Percentiles rank a stretch among this genome's conserved stretches.
Evolutionary conservation across 805 yeast genomes (phyloP).

Genomic region (Metschnikowia picachoensis): DNA sequence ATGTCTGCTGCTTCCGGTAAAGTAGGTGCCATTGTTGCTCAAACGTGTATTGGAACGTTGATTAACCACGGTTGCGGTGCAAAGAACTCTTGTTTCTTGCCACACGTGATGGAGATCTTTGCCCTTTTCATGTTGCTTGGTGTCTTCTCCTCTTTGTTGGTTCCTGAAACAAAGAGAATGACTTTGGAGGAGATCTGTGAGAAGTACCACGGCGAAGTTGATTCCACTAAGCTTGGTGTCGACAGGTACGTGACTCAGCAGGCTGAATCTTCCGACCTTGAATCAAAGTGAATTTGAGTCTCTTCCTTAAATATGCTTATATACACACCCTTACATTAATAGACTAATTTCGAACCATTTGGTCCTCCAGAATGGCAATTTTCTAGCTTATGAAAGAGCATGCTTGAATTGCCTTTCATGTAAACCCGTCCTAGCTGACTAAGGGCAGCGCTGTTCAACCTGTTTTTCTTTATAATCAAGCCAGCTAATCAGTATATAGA

Average conservation of each 20-base stretch:
- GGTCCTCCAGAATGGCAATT: no score
- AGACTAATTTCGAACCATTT: background rate
- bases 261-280: conserved; percentile 35
- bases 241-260: conserved; percentile 36
- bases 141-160: conserved; percentile 55
- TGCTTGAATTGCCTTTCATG: no score
- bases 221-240: conserved; percentile 37
- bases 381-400: no score
- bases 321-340: conserved; percentile 1
- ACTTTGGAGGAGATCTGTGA: conserved; percentile 83
- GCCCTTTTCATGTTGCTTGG: conserved; percentile 90
- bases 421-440: no score
- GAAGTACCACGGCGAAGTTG: conserved; percentile 76
- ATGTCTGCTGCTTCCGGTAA: conserved; percentile 90
- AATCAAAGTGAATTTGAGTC: conserved; percentile 19
- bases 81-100: conserved; percentile 67
- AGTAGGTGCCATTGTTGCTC: conserved; percentile 90
- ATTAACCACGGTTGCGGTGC: conserved; percentile 72
- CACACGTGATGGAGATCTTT: conserved; percentile 91
- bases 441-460: no score
- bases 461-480: no score
- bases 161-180: conserved; percentile 91
- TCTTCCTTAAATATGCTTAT: no score
- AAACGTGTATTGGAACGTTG: conserved; percentile 81
- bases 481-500: no score